Evolutionary conservation across 768 basidiomycete species (phyloP).

Genomic region (Naganishia randhawae): DNA sequence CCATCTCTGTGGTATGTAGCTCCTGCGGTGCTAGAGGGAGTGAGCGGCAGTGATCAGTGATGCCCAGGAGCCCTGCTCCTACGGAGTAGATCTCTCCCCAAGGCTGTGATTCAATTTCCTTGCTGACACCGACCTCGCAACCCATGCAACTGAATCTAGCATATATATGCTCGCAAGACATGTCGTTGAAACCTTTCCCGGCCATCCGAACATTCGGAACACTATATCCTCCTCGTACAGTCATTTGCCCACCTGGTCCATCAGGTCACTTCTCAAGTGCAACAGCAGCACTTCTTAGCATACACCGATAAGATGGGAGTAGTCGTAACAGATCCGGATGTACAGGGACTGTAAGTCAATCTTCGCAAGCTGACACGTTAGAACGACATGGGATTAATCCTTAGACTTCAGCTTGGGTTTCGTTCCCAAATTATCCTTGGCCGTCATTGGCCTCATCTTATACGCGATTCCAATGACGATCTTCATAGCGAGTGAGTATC

Average conservation of each 20-base stretch:
- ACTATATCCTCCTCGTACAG: too few relatives aligned
- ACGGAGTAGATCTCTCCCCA: too few relatives aligned
- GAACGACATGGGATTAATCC: background rate
- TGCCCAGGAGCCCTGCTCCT: too few relatives aligned
- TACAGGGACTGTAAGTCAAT: constrained; percentile 12
- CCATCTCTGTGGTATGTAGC: too few relatives aligned
- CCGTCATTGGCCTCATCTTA: constrained; percentile 5
- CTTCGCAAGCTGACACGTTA: background rate
- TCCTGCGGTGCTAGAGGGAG: too few relatives aligned
- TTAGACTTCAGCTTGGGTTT: constrained; percentile 5
- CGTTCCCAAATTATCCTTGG: constrained; percentile 2
- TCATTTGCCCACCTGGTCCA: background rate
- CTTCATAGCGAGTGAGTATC: constrained; percentile 10
- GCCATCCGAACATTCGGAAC: too few relatives aligned
- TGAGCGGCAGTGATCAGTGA: too few relatives aligned
- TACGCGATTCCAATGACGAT: background rate
- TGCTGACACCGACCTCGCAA: too few relatives aligned
- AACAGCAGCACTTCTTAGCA: background rate
- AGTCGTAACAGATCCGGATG: constrained; percentile 1
- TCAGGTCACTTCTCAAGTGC: background rate
- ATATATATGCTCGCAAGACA: too few relatives aligned
- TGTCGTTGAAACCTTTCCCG: too few relatives aligned
- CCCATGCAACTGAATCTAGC: too few relatives aligned
- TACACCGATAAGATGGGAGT: background rate
- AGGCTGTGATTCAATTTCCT: too few relatives aligned